A percentile compares a stretch with the other conserved stretches of the same genome.
Conservation (phyloP, 352 stramenopile genomes). For the Pythium folliculosum region DNA sequence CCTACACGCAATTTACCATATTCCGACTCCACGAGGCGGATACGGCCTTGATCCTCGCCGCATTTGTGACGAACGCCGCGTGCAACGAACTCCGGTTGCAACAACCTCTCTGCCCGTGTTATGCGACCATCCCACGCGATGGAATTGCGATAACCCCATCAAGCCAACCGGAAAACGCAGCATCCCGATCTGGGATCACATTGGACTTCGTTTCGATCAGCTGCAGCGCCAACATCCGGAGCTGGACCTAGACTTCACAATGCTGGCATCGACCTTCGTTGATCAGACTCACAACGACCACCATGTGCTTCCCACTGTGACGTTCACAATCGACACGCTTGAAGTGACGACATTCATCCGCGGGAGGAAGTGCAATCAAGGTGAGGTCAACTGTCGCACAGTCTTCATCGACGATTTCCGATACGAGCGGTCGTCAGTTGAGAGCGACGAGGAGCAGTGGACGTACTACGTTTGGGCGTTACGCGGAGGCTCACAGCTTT, state of each 20-base stretch:
- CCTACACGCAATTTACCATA: conserved; percentile 9
- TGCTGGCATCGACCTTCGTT: conserved; percentile 3
- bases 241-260: conserved; percentile 21
- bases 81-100: neutral
- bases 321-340: neutral
- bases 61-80: neutral
- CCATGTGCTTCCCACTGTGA: conserved; percentile 9
- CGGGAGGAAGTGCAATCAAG: neutral
- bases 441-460: conserved; percentile 31
- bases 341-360: conserved; percentile 38
- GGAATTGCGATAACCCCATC: neutral
- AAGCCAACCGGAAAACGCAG: neutral
- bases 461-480: conserved; percentile 27
- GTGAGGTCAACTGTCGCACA: conserved; percentile 21
- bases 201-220: conserved; percentile 22
- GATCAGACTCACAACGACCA: conserved; percentile 7
- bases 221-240: conserved; percentile 11
- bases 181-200: conserved; percentile 28
- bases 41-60: neutral
- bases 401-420: conserved; percentile 53
- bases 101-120: neutral
- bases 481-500: conserved; percentile 38
- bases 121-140: neutral
- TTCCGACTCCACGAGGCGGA: neutral
- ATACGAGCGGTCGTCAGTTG: conserved; percentile 43